A percentile compares a stretch with the other conserved stretches of the same genome.
Evolutionary conservation across 495 filamentous ascomycete species (phyloP).

Genomic region (Mycothermus thermophilus): DNA sequence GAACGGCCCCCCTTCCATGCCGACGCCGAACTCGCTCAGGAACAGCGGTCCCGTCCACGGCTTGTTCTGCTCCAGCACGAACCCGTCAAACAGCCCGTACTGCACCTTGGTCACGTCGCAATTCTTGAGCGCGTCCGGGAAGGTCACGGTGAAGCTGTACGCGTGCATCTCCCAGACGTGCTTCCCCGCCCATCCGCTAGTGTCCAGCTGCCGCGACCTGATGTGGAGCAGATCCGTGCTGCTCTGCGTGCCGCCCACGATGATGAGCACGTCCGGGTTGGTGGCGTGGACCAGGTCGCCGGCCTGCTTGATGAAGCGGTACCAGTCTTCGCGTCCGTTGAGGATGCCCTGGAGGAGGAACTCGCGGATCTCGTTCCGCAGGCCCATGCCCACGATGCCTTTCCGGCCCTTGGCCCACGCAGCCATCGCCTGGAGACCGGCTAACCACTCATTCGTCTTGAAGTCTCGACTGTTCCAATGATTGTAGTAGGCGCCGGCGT

Average conservation of each 20-base stretch:
- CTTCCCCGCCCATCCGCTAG: conserved; percentile 27
- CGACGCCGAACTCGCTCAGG: conserved; percentile 37
- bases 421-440: conserved; percentile 29
- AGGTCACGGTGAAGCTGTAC: conserved; percentile 35
- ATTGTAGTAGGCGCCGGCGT: conserved; percentile 30
- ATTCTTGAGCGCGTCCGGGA: conserved; percentile 21
- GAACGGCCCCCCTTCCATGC: conserved; percentile 26
- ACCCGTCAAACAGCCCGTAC: conserved; percentile 29
- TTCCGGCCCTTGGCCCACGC: conserved; percentile 22
- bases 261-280: conserved; percentile 29
- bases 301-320: conserved; percentile 27
- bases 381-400: conserved; percentile 32
- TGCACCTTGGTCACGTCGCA: conserved; percentile 26
- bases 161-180: conserved; percentile 41
- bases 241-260: conserved; percentile 34
- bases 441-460: conserved; percentile 31
- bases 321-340: conserved; percentile 32
- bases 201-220: conserved; percentile 24
- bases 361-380: conserved; percentile 38
- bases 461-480: conserved; percentile 30
- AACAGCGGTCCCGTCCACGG: conserved; percentile 33
- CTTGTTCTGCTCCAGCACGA: conserved; percentile 30
- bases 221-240: conserved; percentile 32
- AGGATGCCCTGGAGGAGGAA: conserved; percentile 26
- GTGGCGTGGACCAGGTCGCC: conserved; percentile 28